These are phyloP conservation scores for Micractinium sp. DNA, from an alignment of 139 green algal genomes.

Conservation along the genomic window DNA sequence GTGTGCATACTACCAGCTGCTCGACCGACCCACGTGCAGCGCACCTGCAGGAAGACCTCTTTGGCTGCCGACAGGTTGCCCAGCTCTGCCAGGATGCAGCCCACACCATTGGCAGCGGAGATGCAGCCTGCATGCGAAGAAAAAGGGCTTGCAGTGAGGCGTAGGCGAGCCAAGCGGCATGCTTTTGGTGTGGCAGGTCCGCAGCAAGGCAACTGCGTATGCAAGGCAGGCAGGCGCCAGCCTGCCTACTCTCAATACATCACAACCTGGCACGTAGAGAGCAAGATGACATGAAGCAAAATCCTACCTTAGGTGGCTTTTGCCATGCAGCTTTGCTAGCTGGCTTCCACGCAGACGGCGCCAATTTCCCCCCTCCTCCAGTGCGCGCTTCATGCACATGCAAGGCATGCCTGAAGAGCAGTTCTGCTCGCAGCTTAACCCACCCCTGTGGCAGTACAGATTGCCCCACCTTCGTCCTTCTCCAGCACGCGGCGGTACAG, in stretches of 20 bases:
- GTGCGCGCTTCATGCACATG: no score
- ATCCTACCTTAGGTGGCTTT: no score
- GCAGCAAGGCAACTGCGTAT: no score
- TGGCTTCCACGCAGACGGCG: no score
- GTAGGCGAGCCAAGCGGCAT: neutral
- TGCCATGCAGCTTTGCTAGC: neutral
- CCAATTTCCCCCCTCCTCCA: neutral
- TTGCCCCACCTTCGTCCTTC: slow-evolving; percentile 40
- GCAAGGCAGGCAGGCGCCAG: no score
- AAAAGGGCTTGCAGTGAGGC: neutral
- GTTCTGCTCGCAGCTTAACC: neutral
- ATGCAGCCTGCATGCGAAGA: slow-evolving; percentile 60
- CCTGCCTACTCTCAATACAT: no score
- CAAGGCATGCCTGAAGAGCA: no score
- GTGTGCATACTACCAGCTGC: neutral
- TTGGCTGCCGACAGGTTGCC: slow-evolving; percentile 71
- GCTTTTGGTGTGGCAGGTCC: no score
- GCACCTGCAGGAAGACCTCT: slow-evolving; percentile 67
- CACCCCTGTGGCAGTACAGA: no score
- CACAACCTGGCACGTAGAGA: neutral
- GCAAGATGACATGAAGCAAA: no score
- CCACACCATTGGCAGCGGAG: slow-evolving; percentile 89
- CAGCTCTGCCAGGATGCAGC: slow-evolving; percentile 83
- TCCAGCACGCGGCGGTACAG: slow-evolving; percentile 66
- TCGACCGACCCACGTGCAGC: neutral